These are phyloP conservation scores for Tubosaeta brunneosetosa DNA, from an alignment of 768 basidiomycete species.

Conservation along the genomic window DNA sequence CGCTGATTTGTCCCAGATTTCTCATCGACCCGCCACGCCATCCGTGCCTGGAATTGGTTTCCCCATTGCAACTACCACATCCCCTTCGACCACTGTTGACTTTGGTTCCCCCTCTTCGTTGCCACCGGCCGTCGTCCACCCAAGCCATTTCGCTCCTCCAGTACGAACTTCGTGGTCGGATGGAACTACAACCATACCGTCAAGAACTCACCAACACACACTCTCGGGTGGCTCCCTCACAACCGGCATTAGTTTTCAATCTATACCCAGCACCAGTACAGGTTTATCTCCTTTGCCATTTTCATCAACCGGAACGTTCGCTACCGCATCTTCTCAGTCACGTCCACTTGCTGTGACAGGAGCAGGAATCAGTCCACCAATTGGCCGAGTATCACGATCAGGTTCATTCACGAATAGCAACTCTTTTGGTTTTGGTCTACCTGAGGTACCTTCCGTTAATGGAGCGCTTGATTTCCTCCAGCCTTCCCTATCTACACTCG, in stretches of 20 bases:
- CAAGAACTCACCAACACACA: conserved; percentile 30
- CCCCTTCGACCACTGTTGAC: conserved; percentile 18
- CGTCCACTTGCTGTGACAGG: conserved; percentile 19
- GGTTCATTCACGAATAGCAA: conserved; percentile 50
- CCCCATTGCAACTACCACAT: conserved; percentile 18
- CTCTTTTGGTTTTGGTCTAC: conserved; percentile 36
- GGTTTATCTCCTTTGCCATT: conserved; percentile 28
- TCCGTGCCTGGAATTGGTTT: conserved; percentile 15
- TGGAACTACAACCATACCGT: conserved; percentile 23
- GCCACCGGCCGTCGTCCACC: conserved; percentile 18
- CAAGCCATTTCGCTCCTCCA: conserved; percentile 22
- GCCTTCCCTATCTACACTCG: conserved; percentile 9
- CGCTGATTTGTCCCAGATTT: conserved; percentile 20
- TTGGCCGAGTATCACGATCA: conserved; percentile 56
- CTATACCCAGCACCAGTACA: conserved; percentile 31
- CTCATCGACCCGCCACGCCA: conserved; percentile 16
- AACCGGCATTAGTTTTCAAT: conserved; percentile 24
- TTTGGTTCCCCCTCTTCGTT: conserved; percentile 21
- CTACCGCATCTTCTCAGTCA: conserved; percentile 24
- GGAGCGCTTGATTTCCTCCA: conserved; percentile 31
- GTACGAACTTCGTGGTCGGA: conserved; percentile 30
- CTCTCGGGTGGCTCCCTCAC: conserved; percentile 29
- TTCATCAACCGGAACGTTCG: conserved; percentile 29
- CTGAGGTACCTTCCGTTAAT: conserved; percentile 22
- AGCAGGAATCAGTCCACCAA: conserved; percentile 30